Evolutionary conservation across 306 rosid species (phyloP), one percentile per base, ranked within the genome.

Genomic region (Luffa aegyptiaca): DNA sequence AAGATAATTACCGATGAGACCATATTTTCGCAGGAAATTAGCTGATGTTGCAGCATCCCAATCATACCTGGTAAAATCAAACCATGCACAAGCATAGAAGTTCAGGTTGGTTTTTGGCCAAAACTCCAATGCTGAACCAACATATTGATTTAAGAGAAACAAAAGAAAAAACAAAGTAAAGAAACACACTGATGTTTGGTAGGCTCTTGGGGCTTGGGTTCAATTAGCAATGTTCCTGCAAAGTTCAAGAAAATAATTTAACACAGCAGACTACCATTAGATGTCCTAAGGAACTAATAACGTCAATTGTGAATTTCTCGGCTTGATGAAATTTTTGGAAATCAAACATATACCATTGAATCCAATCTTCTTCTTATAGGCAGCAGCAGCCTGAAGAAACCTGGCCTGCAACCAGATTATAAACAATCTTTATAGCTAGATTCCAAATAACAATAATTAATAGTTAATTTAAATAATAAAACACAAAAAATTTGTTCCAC

Each of bases 31-130:
- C 76, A 93, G 83, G 94, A 95, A 95, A 86, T 90, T 93, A 36
- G 97, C 93, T 53, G 97, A 10, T 51, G 99, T 95, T 74, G 99
- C 97, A 76, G 97, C 99, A 93, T 93, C 99, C 99, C 98, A 95
- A 86, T 95, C 99, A 86, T 95, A 94, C 90, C 97, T 94, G 89
- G 55, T 36, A 77, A 57, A 77, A 84, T 55, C 80, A 39, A 82
- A 81, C 17, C 36, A 65, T 64, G 1, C 48, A 65, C 16, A 64
- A 65, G 75, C 18, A 64, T 46, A 18, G 37, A 48, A 33, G 57
- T 13, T 46, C 6, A 51, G 39, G 51, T 26, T 26, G 31, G 31
- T 26, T 26, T 26, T 26, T 26, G n/a, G 9, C 37, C 61, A n/a
- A 16, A 2, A 3, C 45, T 26, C 26, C 52, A 16, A 36, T 8